Base-by-base conservation (phyloP, 768 basidiomycete genomes). In the Filobasidium wieringae region DNA sequence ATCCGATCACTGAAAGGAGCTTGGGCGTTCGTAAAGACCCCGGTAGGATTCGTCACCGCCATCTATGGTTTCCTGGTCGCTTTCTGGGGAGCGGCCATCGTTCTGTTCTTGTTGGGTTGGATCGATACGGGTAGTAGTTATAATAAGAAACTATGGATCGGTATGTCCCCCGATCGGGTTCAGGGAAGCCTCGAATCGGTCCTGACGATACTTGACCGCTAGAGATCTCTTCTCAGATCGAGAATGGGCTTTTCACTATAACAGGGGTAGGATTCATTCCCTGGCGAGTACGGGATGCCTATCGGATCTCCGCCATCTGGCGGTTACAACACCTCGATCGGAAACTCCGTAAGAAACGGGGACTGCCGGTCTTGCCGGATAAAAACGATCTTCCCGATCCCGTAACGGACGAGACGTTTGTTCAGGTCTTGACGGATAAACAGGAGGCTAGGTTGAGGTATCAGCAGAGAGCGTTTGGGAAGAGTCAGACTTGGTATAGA, bases 51-150 rank as follows among this genome's bases (percentile, higher is more conserved):
- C 34, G 75, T 85, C 32, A 80, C 81, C 2, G 85, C 81, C 7
- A 80, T 89, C 9, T 89, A 88, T 73, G 87, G 86, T 0, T 85
- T 88, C 68, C 70, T 82, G 39, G 84, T 66, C 81, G 88, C 84
- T 0, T 89, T 91, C 66, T 91, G 87, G 88, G 88, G 88, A 15
- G 81, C 86, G 22, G 88, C 84, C 3, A 83, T 91, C 61, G 85
- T 72, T 7, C 40, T 88, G 14, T 72, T 88, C 52, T 84, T 88
- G 72, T 73, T 87, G 4, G 75, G 64, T 7, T 72, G 71, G 69
- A 88, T 89, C 70, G 82, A 86, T 65, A 73, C 86, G 3, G 81
- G 85, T 65, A 84, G 86, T 64, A 71, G 76, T 8, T 79, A 84
- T 54, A 79, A 77, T 0, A 84, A 88, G 74, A 83, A 83, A 24